Conservation (phyloP, 1,139 yeast species). For the Candida pseudoviswanathii region DNA sequence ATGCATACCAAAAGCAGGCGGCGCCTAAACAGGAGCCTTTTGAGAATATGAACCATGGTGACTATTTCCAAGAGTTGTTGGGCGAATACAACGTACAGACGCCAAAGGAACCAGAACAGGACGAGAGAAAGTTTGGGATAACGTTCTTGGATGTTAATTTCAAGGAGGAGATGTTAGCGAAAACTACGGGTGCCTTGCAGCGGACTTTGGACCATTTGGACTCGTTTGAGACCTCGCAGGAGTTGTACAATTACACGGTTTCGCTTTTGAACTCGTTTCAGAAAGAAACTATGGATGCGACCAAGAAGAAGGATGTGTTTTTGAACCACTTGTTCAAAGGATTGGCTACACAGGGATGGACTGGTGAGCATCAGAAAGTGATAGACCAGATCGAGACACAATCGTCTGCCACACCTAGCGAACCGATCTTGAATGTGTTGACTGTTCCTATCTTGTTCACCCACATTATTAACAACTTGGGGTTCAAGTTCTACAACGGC, state of each 20-base stretch:
- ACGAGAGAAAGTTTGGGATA: neutral
- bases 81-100: neutral
- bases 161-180: conserved; percentile 20
- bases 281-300: neutral
- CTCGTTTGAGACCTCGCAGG: conserved; percentile 9
- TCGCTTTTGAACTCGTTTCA: conserved; percentile 1
- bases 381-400: conserved; percentile 18
- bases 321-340: conserved; percentile 11
- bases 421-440: conserved; percentile 33
- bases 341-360: conserved; percentile 13
- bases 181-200: conserved; percentile 23
- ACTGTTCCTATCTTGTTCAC: conserved; percentile 44
- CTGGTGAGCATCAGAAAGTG: conserved; percentile 20
- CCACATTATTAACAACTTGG: conserved; percentile 28
- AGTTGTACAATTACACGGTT: conserved; percentile 10
- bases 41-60: neutral
- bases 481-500: conserved; percentile 36
- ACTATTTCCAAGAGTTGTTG: conserved; percentile 3
- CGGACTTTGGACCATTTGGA: conserved; percentile 29
- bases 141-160: conserved; percentile 5
- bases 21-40: neutral
- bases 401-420: conserved; percentile 21
- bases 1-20: conserved; percentile 6
- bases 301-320: neutral
- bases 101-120: too few species aligned